Evolutionary conservation across 345 rosid species (phyloP).

Genomic region (Camelina laxa): DNA sequence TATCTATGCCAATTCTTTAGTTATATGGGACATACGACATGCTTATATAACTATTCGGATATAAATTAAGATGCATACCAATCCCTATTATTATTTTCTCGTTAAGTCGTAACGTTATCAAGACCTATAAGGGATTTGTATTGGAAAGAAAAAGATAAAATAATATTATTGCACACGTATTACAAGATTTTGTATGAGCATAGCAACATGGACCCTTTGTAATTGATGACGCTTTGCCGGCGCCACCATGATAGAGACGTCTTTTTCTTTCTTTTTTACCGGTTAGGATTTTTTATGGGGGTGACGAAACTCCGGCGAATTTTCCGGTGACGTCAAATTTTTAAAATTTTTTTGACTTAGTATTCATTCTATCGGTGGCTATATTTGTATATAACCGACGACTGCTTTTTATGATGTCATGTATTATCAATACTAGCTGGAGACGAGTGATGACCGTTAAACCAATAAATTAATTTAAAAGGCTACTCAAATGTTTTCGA

Average conservation of each 20-base stretch:
- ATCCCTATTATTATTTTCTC: not conserved
- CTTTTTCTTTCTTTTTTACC: constrained; percentile 22
- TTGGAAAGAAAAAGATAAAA: not conserved
- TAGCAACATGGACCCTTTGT: constrained; percentile 40
- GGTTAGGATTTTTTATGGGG: constrained; percentile 15
- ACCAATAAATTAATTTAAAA: not conserved
- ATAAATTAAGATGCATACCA: not conserved
- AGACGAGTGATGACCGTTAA: not conserved
- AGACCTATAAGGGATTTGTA: not conserved
- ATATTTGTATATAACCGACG: constrained; percentile 32
- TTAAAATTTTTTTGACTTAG: constrained; percentile 8
- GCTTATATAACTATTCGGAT: not conserved
- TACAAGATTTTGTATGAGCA: constrained; percentile 41
- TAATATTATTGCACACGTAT: constrained; percentile 34
- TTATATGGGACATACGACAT: not conserved
- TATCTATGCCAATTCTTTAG: not conserved
- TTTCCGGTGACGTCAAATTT: constrained; percentile 9
- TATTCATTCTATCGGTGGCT: not conserved
- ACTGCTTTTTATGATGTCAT: constrained; percentile 33
- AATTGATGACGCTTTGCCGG: constrained; percentile 35
- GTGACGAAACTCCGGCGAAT: constrained; percentile 34
- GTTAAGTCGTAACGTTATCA: constrained; percentile 12
- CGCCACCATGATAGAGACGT: constrained; percentile 41
- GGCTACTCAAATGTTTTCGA: not conserved
- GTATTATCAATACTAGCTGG: constrained; percentile 8